These are phyloP conservation scores for Themeda triandra DNA, from an alignment of 176 grass and related monocot species.

Conservation along the genomic window DNA sequence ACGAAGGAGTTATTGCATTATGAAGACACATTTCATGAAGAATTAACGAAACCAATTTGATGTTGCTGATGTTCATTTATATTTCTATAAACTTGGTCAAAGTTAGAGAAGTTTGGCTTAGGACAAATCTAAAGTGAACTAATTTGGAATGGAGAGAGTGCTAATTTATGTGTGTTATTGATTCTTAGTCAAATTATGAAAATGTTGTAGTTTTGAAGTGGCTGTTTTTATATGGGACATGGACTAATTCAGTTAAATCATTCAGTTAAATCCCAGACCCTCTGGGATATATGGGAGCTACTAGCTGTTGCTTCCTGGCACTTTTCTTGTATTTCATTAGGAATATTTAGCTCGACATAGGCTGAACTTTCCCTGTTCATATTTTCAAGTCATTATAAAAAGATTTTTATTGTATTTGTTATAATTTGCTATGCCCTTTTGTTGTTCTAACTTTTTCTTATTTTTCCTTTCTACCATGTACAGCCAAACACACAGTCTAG, in stretches of 20 bases:
- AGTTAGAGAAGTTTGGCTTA: background rate
- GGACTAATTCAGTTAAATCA: background rate
- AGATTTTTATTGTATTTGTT: background rate
- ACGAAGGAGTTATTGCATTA: too few relatives aligned
- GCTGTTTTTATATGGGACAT: background rate
- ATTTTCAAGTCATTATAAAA: background rate
- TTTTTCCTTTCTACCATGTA: conserved; percentile 26
- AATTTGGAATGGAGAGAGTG: background rate
- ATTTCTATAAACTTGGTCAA: background rate
- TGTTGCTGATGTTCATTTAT: background rate
- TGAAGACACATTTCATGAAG: background rate
- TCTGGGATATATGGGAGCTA: background rate
- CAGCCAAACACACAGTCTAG: conserved; percentile 71
- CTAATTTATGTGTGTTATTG: background rate
- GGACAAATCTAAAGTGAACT: background rate
- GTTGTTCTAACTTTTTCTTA: conserved; percentile 10
- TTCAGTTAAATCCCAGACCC: background rate
- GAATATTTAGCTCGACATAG: background rate
- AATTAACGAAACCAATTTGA: background rate
- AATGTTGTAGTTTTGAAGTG: background rate
- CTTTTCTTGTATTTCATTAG: background rate
- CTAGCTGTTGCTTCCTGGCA: background rate
- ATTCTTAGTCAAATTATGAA: background rate
- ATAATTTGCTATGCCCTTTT: conserved; percentile 9
- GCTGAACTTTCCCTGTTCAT: too few relatives aligned